Conservation (phyloP, 805 yeast genomes). For the Zygosaccharomyces rouxii region DNA sequence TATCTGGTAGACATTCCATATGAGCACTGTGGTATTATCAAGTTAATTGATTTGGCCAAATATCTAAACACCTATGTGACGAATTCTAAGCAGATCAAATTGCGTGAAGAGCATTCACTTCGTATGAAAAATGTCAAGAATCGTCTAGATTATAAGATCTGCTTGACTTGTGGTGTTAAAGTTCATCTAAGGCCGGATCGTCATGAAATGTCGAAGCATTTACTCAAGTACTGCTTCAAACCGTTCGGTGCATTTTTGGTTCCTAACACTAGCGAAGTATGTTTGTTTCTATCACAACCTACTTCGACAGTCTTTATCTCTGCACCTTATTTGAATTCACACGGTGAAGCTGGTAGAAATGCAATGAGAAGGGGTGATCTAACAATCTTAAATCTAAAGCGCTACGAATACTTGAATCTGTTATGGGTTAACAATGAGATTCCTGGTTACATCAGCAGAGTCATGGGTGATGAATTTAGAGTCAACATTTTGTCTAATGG, state of each 20-base stretch:
- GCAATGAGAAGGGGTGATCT: constrained; percentile 50
- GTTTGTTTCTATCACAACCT: constrained; percentile 33
- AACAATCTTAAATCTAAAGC: constrained; percentile 48
- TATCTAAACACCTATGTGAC: constrained; percentile 40
- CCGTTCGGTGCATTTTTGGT: constrained; percentile 36
- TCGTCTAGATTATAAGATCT: constrained; percentile 43
- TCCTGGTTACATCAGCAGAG: constrained; percentile 44
- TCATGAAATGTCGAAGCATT: constrained; percentile 32
- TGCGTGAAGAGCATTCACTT: constrained; percentile 31
- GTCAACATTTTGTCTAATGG: constrained; percentile 29
- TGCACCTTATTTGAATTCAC: constrained; percentile 69
- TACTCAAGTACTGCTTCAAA: constrained; percentile 29
- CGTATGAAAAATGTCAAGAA: constrained; percentile 27
- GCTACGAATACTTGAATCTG: constrained; percentile 54
- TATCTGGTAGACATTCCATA: constrained; percentile 21
- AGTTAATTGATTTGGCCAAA: constrained; percentile 49
- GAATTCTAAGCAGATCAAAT: constrained; percentile 26
- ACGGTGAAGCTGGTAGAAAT: constrained; percentile 66
- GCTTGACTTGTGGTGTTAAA: constrained; percentile 45
- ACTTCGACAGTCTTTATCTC: constrained; percentile 37
- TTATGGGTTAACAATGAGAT: constrained; percentile 61
- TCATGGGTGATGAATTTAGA: constrained; percentile 35
- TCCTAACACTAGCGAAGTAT: constrained; percentile 36
- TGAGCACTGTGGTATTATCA: constrained; percentile 53
- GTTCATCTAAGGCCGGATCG: constrained; percentile 33